Conservation (phyloP, 2,329 filamentous ascomycete species). For the Hypomyces perniciosus region DNA sequence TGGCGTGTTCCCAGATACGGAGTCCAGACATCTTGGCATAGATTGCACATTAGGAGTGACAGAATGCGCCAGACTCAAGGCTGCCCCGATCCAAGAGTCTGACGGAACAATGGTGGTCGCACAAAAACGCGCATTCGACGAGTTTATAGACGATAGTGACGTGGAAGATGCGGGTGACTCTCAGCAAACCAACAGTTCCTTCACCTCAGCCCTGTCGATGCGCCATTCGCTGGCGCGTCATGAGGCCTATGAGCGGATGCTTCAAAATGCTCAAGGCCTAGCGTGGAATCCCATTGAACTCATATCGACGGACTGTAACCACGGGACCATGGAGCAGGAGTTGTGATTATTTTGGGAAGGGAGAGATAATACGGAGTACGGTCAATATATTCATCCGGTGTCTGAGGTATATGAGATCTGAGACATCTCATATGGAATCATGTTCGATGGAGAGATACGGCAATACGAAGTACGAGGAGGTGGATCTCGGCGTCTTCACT, state of each 20-base stretch:
- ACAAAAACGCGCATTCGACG: slow-evolving; percentile 18
- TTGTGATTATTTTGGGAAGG: slow-evolving; percentile 18
- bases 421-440: too few relatives aligned
- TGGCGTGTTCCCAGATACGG: not conserved
- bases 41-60: not conserved
- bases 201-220: slow-evolving; percentile 13
- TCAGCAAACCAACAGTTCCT: slow-evolving; percentile 11
- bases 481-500: too few relatives aligned
- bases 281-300: slow-evolving; percentile 28
- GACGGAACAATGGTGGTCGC: too few relatives aligned
- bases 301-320: slow-evolving; percentile 30
- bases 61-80: not conserved
- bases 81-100: too few relatives aligned
- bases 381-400: too few relatives aligned
- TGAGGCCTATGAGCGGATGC: slow-evolving; percentile 31
- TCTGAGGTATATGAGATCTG: too few relatives aligned
- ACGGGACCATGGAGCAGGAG: slow-evolving; percentile 27
- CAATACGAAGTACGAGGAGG: too few relatives aligned
- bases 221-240: slow-evolving; percentile 20
- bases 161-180: slow-evolving; percentile 4
- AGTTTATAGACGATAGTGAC: slow-evolving; percentile 5
- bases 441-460: too few relatives aligned
- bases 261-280: slow-evolving; percentile 21
- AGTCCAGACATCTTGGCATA: not conserved
- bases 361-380: too few relatives aligned